These are phyloP conservation scores for Dioscorea cayenensis DNA, from an alignment of 116 monocot species.

Conservation along the genomic window DNA sequence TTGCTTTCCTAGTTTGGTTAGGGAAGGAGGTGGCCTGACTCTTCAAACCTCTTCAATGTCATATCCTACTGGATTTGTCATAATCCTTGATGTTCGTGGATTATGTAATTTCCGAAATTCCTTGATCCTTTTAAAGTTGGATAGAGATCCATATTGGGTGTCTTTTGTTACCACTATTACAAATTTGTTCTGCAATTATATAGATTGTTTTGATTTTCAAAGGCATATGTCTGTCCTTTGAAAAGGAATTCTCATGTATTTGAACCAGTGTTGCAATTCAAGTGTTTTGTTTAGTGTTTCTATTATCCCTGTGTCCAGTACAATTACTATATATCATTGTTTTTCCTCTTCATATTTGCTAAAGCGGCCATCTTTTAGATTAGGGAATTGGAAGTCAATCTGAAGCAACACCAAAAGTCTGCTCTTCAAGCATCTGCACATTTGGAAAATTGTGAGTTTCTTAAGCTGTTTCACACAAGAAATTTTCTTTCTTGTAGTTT, in stretches of 20 bases:
- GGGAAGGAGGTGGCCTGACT: not conserved
- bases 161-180: no score
- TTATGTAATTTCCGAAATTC: no score
- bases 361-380: conserved; percentile 37
- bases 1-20: not conserved
- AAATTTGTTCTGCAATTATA: no score
- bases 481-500: no score
- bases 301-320: not conserved
- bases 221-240: no score
- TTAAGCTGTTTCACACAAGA: not conserved
- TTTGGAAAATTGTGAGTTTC: conserved; percentile 68
- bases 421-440: conserved; percentile 62
- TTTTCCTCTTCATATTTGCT: not conserved
- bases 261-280: no score
- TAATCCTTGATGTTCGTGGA: no score
- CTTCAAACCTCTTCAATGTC: not conserved
- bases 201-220: no score
- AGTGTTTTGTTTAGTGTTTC: not conserved
- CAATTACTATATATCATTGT: not conserved
- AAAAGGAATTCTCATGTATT: no score
- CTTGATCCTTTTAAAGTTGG: no score
- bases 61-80: no score
- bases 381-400: conserved; percentile 64
- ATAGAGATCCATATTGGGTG: no score
- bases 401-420: conserved; percentile 71